phyloP scores from a whole-genome alignment of 2,329 filamentous ascomycete genomes.

The Xylariaceae sp. region DNA sequence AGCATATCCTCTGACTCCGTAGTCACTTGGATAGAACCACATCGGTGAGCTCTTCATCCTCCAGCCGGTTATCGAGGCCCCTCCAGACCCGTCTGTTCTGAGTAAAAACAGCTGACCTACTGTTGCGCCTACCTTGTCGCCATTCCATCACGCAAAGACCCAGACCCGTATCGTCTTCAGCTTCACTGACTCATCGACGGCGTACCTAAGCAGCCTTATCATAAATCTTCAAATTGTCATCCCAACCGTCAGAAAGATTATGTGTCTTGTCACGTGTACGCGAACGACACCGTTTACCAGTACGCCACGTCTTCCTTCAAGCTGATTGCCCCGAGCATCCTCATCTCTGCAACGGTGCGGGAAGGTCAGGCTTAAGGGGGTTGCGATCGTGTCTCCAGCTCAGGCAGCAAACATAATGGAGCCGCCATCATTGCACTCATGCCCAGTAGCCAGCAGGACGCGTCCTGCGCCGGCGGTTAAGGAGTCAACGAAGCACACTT shows the following conservation, averaged over 20 bases:
- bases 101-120: slow-evolving; percentile 13
- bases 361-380: slow-evolving; percentile 61
- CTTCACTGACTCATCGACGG: too few relatives aligned
- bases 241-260: slow-evolving; percentile 45
- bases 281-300: slow-evolving; percentile 62
- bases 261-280: slow-evolving; percentile 63
- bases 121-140: slow-evolving; percentile 41
- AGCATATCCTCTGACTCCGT: slow-evolving; percentile 62
- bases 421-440: slow-evolving; percentile 59
- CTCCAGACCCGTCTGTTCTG: slow-evolving; percentile 12
- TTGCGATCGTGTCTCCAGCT: slow-evolving; percentile 57
- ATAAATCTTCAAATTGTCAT: slow-evolving; percentile 56
- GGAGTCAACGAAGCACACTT: too few relatives aligned
- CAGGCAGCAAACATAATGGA: slow-evolving; percentile 50
- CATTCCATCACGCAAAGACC: slow-evolving; percentile 62
- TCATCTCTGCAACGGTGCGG: slow-evolving; percentile 59
- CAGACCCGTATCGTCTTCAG: not conserved
- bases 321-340: slow-evolving; percentile 49
- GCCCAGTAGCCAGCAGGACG: slow-evolving; percentile 48
- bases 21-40: slow-evolving; percentile 63
- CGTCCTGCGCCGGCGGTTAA: not conserved
- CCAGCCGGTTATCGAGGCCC: slow-evolving; percentile 13
- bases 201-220: slow-evolving; percentile 38
- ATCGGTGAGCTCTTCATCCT: slow-evolving; percentile 15
- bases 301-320: slow-evolving; percentile 64